These are phyloP conservation scores for Trichoderma asperellum DNA, from an alignment of 2,329 filamentous ascomycete genomes.

Conservation along the genomic window DNA sequence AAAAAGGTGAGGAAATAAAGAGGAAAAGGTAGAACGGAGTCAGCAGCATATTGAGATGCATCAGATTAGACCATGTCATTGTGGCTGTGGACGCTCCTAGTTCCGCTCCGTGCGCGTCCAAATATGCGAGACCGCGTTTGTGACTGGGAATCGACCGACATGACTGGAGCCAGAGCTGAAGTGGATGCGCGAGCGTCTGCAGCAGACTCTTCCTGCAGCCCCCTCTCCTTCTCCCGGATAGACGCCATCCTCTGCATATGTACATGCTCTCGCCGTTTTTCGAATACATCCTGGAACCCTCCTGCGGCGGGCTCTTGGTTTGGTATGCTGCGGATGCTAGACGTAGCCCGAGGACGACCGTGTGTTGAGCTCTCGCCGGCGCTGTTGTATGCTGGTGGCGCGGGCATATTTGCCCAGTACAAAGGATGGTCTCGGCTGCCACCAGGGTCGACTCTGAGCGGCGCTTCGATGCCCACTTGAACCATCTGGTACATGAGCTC, in stretches of 20 bases:
- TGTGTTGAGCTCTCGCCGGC: conserved; percentile 15
- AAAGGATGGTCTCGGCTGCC: conserved; percentile 70
- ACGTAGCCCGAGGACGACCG: conserved; percentile 27
- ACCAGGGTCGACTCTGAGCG: conserved; percentile 63
- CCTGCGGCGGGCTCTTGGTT: conserved; percentile 42
- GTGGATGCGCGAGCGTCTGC: conserved; percentile 37
- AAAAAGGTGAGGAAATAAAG: neutral
- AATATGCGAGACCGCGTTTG: conserved; percentile 40
- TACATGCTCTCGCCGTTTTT: conserved; percentile 45
- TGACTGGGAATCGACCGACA: conserved; percentile 32
- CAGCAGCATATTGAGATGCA: neutral
- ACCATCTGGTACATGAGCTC: conserved; percentile 87
- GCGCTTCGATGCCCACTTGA: conserved; percentile 82
- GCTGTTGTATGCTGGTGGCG: conserved; percentile 43
- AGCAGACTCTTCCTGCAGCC: conserved; percentile 37
- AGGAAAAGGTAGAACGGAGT: neutral
- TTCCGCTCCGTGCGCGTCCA: conserved; percentile 38
- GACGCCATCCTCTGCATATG: conserved; percentile 44
- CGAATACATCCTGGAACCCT: conserved; percentile 53
- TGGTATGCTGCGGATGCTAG: conserved; percentile 32
- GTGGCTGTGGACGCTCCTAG: conserved; percentile 35
- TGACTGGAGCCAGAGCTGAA: conserved; percentile 36
- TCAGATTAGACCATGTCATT: conserved; percentile 36
- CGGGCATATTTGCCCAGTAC: conserved; percentile 50
- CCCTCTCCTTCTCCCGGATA: conserved; percentile 45